Evolutionary conservation across 2,329 filamentous ascomycete genomes (phyloP).

Genomic region (Aspergillus spinulosporus): DNA sequence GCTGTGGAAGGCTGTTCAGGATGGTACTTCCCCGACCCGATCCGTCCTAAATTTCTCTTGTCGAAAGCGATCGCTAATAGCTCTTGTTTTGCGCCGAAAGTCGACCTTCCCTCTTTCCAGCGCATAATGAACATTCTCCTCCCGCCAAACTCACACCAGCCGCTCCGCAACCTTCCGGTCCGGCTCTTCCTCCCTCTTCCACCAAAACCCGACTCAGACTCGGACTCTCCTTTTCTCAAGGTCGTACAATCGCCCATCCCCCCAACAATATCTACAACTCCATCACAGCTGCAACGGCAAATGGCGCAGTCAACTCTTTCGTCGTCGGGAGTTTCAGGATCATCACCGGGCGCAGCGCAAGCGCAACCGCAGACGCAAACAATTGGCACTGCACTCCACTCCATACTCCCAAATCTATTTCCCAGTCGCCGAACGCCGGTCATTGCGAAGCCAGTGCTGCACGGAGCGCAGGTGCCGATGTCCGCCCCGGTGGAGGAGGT

Average conservation of each 20-base stretch:
- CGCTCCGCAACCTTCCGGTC: slow-evolving; percentile 80
- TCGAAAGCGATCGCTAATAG: too few species aligned
- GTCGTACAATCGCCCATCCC: slow-evolving; percentile 75
- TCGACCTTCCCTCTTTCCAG: slow-evolving; percentile 71
- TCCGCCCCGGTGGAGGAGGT: slow-evolving; percentile 77
- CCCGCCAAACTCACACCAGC: slow-evolving; percentile 60
- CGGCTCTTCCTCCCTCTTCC: slow-evolving; percentile 78
- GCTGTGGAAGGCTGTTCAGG: slow-evolving; percentile 77
- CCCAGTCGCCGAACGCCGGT: slow-evolving; percentile 82
- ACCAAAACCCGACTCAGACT: slow-evolving; percentile 46
- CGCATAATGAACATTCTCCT: slow-evolving; percentile 76
- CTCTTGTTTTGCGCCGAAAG: slow-evolving; percentile 38
- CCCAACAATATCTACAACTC: slow-evolving; percentile 40
- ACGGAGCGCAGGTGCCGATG: slow-evolving; percentile 82
- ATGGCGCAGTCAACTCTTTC: slow-evolving; percentile 18
- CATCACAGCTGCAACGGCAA: not conserved
- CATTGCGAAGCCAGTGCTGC: slow-evolving; percentile 78
- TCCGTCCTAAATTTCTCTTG: too few species aligned
- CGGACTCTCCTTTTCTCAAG: slow-evolving; percentile 53
- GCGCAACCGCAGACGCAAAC: slow-evolving; percentile 58
- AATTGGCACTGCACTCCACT: slow-evolving; percentile 75
- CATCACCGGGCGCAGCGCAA: not conserved
- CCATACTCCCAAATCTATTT: slow-evolving; percentile 76
- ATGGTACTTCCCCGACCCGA: slow-evolving; percentile 52
- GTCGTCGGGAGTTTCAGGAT: slow-evolving; percentile 20